phyloP scores from a whole-genome alignment of 2,329 filamentous ascomycete species.

The Apiospora marii region DNA sequence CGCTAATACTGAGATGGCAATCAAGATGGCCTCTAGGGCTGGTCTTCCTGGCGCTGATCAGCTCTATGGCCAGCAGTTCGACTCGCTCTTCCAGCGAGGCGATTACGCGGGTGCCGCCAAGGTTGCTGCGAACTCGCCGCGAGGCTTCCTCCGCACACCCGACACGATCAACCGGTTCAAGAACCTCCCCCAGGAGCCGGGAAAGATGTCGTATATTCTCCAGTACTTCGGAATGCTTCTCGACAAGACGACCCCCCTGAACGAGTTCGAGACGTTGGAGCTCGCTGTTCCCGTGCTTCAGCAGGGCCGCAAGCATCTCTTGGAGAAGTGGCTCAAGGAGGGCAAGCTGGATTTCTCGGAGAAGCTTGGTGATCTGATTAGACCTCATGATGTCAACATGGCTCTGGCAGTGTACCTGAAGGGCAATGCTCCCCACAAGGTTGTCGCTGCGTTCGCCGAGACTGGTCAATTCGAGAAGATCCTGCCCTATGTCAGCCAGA shows the following conservation, averaged over 20 bases:
- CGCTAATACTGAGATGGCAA: conserved; percentile 89
- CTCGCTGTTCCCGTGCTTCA: conserved; percentile 90
- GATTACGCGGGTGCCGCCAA: conserved; percentile 91
- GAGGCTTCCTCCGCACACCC: conserved; percentile 91
- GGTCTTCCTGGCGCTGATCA: conserved; percentile 94
- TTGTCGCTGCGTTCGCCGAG: conserved; percentile 93
- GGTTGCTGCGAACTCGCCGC: conserved; percentile 94
- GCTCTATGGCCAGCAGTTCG: conserved; percentile 91
- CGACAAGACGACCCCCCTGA: conserved; percentile 86
- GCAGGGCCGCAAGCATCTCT: conserved; percentile 92
- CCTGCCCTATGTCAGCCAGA: conserved; percentile 84
- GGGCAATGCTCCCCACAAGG: conserved; percentile 90
- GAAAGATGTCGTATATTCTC: conserved; percentile 91
- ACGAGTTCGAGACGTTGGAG: conserved; percentile 93
- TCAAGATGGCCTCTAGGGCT: conserved; percentile 94
- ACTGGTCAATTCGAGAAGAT: conserved; percentile 98
- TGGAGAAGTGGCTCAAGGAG: conserved; percentile 98
- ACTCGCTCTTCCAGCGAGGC: conserved; percentile 80
- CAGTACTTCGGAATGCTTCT: conserved; percentile 98
- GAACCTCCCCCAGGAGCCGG: conserved; percentile 78
- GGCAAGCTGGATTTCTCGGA: conserved; percentile 96
- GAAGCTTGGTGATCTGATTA: conserved; percentile 93
- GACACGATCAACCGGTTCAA: conserved; percentile 98
- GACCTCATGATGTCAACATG: conserved; percentile 86
- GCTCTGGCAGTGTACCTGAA: conserved; percentile 90